Conservation (phyloP, 495 filamentous ascomycete species). For the Xylaria curta region DNA sequence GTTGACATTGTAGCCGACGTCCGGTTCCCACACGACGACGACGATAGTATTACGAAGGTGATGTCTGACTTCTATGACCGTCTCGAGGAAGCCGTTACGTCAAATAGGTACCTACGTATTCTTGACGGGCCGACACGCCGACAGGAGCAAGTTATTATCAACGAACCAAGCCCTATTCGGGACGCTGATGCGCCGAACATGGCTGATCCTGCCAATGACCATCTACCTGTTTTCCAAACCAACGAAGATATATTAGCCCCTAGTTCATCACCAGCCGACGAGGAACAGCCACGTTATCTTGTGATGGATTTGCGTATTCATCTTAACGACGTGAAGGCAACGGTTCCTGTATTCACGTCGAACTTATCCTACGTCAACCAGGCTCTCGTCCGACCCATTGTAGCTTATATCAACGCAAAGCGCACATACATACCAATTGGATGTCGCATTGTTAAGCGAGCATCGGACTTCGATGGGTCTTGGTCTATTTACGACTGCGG, state of each 20-base stretch:
- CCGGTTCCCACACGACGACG: slow-evolving; percentile 84
- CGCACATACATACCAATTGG: slow-evolving; percentile 93
- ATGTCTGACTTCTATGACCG: slow-evolving; percentile 94
- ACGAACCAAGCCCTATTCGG: slow-evolving; percentile 30
- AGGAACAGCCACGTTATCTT: slow-evolving; percentile 71
- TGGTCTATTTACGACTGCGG: slow-evolving; percentile 96
- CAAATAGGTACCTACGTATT: slow-evolving; percentile 64
- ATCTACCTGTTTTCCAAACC: slow-evolving; percentile 19
- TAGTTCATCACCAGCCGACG: slow-evolving; percentile 25
- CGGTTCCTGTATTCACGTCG: slow-evolving; percentile 85
- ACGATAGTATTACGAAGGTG: slow-evolving; percentile 87
- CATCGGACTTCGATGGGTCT: slow-evolving; percentile 88
- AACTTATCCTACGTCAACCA: slow-evolving; percentile 96
- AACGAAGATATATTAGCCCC: slow-evolving; percentile 12
- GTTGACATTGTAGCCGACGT: slow-evolving; percentile 97
- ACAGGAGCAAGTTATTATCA: slow-evolving; percentile 38
- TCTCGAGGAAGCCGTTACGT: slow-evolving; percentile 87
- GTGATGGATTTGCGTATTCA: slow-evolving; percentile 90
- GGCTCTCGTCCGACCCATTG: slow-evolving; percentile 91
- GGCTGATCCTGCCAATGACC: slow-evolving; percentile 9
- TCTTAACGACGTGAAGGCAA: slow-evolving; percentile 89
- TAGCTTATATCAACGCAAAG: slow-evolving; percentile 97
- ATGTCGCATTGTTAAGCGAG: slow-evolving; percentile 89
- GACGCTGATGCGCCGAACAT: slow-evolving; percentile 23
- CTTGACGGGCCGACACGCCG: slow-evolving; percentile 46